Evolutionary conservation across 2,329 filamentous ascomycete species (phyloP), one percentile per base, ranked within the genome.

Genomic region (Sclerotinia minor): DNA sequence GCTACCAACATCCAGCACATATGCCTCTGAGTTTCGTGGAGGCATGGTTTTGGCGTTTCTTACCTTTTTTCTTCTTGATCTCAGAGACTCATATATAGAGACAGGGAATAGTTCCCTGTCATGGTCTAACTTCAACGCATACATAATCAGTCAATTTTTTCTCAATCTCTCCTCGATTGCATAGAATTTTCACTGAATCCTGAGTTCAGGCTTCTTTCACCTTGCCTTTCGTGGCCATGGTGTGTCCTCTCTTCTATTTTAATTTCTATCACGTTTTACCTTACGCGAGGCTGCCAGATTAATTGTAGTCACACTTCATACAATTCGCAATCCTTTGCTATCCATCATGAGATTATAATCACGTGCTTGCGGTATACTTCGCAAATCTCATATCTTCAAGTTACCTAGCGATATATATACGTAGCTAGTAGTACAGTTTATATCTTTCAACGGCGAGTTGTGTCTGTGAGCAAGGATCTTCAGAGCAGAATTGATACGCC

Each of bases 381-480:
- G 19, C 29, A 6, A 21, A 50, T 15, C 9, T 26, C 2, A 5
- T 7, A 19, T 38, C 1, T 26, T 38, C 45, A 19, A 50, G 13
- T 26, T 11, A 11, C 6, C 4, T 1, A 21, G n/a, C 8, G 4
- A 5, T 38, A 2, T 26, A 26, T 38, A 2, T 26, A 26, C 17
- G 3, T 38, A 15, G 7, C 29, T 38, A 26, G 2, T 2, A 38
- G 0, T 3, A 49, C 21, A 1, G 3, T 1, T 11, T 2, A 3
- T 15, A 2, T 13, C 1, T 47, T 35, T 0, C 19, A 24, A 35
- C 6, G 11, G 17, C 21, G 11, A 49, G 26, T 35, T 35, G 5
- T 60, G 6, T 5, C 3, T 9, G 3, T 21, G 2, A 21, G 26
- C 11, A 5, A 3, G 0, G 11, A 24, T 45, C 17, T 59, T 24